Evolutionary conservation across 345 rosid species (phyloP).

Genomic region (Odontarrhena argentea): DNA sequence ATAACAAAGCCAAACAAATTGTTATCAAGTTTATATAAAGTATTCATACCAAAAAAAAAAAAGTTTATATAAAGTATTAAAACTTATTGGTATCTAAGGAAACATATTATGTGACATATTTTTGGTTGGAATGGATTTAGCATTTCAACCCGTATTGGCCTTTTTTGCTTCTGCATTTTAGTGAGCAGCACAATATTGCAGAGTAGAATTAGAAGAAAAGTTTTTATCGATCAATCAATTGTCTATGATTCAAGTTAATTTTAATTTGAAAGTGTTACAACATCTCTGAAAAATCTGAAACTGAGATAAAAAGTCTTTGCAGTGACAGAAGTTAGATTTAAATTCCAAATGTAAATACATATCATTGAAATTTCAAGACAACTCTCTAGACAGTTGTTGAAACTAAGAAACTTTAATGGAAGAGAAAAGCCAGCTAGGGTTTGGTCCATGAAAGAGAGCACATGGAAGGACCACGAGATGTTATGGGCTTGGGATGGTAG

Average conservation of each 20-base stretch:
- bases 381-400: slow-evolving; percentile 29
- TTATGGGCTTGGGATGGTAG: slow-evolving; percentile 21
- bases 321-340: slow-evolving; percentile 24
- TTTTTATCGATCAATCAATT: background rate
- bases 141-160: background rate
- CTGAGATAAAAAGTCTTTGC: background rate
- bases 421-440: slow-evolving; percentile 27
- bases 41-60: no score
- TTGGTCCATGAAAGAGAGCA: slow-evolving; percentile 38
- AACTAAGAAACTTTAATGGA: slow-evolving; percentile 26
- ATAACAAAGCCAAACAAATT: background rate
- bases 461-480: slow-evolving; percentile 37
- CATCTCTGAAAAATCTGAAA: background rate
- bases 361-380: slow-evolving; percentile 27
- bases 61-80: background rate
- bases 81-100: background rate
- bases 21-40: no score
- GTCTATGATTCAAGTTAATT: slow-evolving; percentile 8
- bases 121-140: background rate
- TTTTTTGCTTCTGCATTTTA: background rate
- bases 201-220: background rate
- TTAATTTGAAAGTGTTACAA: slow-evolving; percentile 1
- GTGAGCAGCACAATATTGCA: slow-evolving; percentile 5
- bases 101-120: background rate
- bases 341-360: slow-evolving; percentile 10